Conservation (phyloP, 495 filamentous ascomycete species). For the Parathielavia hyrcaniae region DNA sequence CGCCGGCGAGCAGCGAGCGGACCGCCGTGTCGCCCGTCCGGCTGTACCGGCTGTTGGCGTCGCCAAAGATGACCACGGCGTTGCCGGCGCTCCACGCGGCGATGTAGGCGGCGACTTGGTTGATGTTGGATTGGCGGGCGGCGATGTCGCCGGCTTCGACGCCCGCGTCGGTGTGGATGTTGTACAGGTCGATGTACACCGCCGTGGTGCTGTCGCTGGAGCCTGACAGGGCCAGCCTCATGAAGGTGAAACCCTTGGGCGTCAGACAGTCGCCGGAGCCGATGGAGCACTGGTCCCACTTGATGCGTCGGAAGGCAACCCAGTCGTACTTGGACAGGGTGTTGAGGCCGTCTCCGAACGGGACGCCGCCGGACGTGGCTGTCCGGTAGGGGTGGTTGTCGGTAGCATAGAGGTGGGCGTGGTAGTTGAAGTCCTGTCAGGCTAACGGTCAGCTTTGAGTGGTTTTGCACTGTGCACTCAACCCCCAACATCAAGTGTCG, state of each 20-base stretch:
- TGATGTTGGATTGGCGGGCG: conserved; percentile 50
- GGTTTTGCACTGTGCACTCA: neutral
- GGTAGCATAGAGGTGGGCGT: conserved; percentile 50
- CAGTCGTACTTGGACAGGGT: conserved; percentile 52
- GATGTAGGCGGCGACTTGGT: conserved; percentile 52
- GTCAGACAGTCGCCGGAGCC: conserved; percentile 53
- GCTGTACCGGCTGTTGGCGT: conserved; percentile 55
- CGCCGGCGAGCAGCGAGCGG: conserved; percentile 35
- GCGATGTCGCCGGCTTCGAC: conserved; percentile 42
- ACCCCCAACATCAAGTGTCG: neutral
- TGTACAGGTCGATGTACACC: conserved; percentile 53
- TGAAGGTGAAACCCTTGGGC: conserved; percentile 60
- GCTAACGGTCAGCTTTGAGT: no score
- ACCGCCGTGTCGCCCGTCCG: conserved; percentile 44
- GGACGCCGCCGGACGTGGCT: conserved; percentile 54
- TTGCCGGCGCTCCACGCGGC: conserved; percentile 47
- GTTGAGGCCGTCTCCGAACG: conserved; percentile 56
- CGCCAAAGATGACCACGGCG: conserved; percentile 54
- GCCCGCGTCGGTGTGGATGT: conserved; percentile 58
- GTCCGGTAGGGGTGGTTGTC: conserved; percentile 54
- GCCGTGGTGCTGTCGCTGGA: conserved; percentile 21
- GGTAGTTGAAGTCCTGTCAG: conserved; percentile 56
- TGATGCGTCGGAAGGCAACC: conserved; percentile 49
- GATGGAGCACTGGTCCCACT: conserved; percentile 53
- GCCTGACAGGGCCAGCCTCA: conserved; percentile 37